Conservation (phyloP, 192 early-diverging fungal genomes). For the Backusella liffmaniae region DNA sequence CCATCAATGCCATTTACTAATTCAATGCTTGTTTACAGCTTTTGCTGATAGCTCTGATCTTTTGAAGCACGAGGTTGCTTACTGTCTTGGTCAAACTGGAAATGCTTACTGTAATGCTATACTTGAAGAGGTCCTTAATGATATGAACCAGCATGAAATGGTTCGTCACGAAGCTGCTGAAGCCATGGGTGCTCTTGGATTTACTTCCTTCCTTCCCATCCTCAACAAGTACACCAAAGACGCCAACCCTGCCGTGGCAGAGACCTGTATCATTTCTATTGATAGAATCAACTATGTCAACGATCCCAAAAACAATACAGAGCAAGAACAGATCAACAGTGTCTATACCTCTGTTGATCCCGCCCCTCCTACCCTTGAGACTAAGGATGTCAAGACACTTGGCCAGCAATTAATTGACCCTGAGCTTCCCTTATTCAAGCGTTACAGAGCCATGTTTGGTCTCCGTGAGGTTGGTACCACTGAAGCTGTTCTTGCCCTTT, state of each 20-base stretch:
- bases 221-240: conserved; percentile 81
- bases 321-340: conserved; percentile 40
- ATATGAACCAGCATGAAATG: conserved; percentile 81
- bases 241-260: conserved; percentile 63
- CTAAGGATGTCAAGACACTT: conserved; percentile 66
- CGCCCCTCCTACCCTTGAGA: conserved; percentile 73
- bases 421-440: conserved; percentile 77
- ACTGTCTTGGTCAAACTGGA: conserved; percentile 94
- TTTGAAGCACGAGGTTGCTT: conserved; percentile 95
- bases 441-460: conserved; percentile 95
- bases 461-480: conserved; percentile 81
- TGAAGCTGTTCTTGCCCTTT: conserved; percentile 81
- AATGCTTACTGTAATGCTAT: conserved; percentile 71
- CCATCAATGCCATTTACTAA: neutral
- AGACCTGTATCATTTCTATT: conserved; percentile 91
- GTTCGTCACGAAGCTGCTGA: conserved; percentile 98
- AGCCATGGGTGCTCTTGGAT: conserved; percentile 91
- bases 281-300: conserved; percentile 82
- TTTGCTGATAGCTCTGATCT: conserved; percentile 83
- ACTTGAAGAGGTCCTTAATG: conserved; percentile 64
- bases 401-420: conserved; percentile 64
- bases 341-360: conserved; percentile 87
- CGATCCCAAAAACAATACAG: conserved; percentile 46
- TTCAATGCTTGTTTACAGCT: conserved; percentile 32
- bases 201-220: conserved; percentile 59